phyloP scores from a whole-genome alignment of 2,329 filamentous ascomycete genomes.

The Pestalotiopsis fici region DNA sequence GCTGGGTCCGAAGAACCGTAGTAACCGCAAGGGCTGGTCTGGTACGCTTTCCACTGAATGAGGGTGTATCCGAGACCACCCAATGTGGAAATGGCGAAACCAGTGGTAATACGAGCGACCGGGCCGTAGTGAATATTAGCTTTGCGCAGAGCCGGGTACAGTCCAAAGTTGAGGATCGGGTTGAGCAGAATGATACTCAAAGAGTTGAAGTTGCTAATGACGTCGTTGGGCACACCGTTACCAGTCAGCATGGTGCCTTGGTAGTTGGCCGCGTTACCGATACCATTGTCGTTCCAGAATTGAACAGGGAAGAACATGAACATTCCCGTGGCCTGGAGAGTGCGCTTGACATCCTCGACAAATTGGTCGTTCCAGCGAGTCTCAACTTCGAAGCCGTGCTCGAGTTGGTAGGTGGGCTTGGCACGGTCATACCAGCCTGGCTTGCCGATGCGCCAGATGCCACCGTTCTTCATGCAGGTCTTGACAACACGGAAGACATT shows the following conservation, averaged over 20 bases:
- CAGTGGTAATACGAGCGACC: constrained; percentile 50
- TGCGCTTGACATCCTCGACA: constrained; percentile 65
- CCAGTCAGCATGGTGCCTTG: constrained; percentile 48
- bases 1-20: constrained; percentile 33
- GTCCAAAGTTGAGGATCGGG: constrained; percentile 48
- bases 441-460: constrained; percentile 37
- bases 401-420: constrained; percentile 55
- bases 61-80: constrained; percentile 42
- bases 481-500: constrained; percentile 43
- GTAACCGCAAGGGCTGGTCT: constrained; percentile 40
- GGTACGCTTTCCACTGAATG: constrained; percentile 41
- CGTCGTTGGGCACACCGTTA: constrained; percentile 50
- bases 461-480: constrained; percentile 35
- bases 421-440: constrained; percentile 60
- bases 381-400: constrained; percentile 35
- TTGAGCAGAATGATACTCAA: constrained; percentile 46
- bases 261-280: constrained; percentile 50
- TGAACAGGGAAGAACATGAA: constrained; percentile 51
- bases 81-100: constrained; percentile 50
- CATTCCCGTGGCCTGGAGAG: constrained; percentile 62
- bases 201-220: constrained; percentile 51
- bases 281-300: constrained; percentile 44
- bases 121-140: constrained; percentile 46
- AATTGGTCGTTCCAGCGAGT: constrained; percentile 65
- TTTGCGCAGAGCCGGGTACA: constrained; percentile 46